phyloP scores from a whole-genome alignment of 2,329 filamentous ascomycete species.

The Ophidiomyces ophidiicola region DNA sequence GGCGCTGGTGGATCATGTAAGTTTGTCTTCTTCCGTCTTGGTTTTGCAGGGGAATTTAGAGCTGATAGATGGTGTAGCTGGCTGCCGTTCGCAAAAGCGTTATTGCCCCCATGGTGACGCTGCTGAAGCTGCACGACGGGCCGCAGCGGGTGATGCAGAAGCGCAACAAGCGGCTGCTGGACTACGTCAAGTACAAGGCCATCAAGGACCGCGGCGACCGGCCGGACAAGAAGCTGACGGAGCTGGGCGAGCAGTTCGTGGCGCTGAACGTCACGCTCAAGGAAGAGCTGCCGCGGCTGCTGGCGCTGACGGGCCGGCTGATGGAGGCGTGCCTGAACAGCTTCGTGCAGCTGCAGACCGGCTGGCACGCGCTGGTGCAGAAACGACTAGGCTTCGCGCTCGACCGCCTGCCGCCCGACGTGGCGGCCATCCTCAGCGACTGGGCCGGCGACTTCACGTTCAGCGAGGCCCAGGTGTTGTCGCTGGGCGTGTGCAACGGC shows the following conservation, averaged over 20 bases:
- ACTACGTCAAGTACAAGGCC: constrained; percentile 71
- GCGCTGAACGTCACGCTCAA: constrained; percentile 88
- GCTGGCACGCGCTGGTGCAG: constrained; percentile 74
- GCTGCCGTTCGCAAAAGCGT: constrained; percentile 64
- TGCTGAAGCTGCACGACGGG: constrained; percentile 69
- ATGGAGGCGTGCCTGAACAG: constrained; percentile 72
- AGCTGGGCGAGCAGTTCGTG: constrained; percentile 77
- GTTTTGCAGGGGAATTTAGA: background rate
- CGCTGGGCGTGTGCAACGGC: constrained; percentile 68
- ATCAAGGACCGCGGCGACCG: constrained; percentile 72
- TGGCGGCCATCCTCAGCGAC: constrained; percentile 60
- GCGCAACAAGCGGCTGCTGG: constrained; percentile 78
- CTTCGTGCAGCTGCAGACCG: constrained; percentile 70
- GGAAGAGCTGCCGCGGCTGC: constrained; percentile 78
- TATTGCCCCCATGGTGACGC: constrained; percentile 67
- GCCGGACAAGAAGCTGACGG: constrained; percentile 69
- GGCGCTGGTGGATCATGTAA: constrained; percentile 70
- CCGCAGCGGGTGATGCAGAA: constrained; percentile 88
- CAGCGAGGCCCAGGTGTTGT: constrained; percentile 58
- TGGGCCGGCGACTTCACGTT: constrained; percentile 71
- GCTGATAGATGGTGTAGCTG: constrained; percentile 30
- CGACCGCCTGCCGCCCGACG: constrained; percentile 51
- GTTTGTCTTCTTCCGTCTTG: constrained; percentile 14
- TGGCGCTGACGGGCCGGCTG: constrained; percentile 65
- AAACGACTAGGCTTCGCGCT: constrained; percentile 62